Evolutionary conservation across 2,329 filamentous ascomycete genomes (phyloP), one percentile per base, ranked within the genome.

Genomic region (Pyricularia grisea): DNA sequence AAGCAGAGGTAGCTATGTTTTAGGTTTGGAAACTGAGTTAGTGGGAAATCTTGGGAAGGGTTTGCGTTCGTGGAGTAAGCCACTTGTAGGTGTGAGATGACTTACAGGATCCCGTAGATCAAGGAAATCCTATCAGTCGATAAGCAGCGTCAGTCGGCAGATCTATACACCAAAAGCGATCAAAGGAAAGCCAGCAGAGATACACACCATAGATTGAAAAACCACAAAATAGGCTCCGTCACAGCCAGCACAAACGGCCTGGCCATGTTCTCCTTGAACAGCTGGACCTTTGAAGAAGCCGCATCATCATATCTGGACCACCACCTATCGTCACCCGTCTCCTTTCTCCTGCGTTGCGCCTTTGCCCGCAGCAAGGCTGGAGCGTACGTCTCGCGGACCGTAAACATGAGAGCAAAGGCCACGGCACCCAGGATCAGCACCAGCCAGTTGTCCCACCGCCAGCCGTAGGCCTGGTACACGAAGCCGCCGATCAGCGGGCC

Each of bases 391-490:
- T 97, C 93, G 71, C 86, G 86, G 66, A 91, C 82, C 1, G 85
- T 81, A 2, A 82, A 75, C 73, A 92, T 85, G 72, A 89, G 79
- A 25, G 84, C 71, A 69, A 89, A 85, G 0, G 87, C 87, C 0
- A 85, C 82, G 0, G 86, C 92, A 0, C 86, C 85, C 11, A 92
- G 83, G 67, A 96, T 94, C 74, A 94, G 79, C 10, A 90, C 86
- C 25, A 95, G 83, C 91, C 92, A 97, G 75, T 92, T 91, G 55
- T 90, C 90, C 92, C 93, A 97, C 33, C 93, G 82, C 94, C 94
- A 97, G 12, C 92, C 93, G 2, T 95, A 81, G 71, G 90, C 88
- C 77, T 93, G 84, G 72, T 78, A 92, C 0, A 91, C 87, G 73
- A 97, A 96, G 0, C 93, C 93, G 27, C 93, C 93, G 42, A 97